Percentiles rank a stretch among this genome's conserved stretches.
Conservation (phyloP, 108 stramenopile species). For the Seminavis robusta region DNA sequence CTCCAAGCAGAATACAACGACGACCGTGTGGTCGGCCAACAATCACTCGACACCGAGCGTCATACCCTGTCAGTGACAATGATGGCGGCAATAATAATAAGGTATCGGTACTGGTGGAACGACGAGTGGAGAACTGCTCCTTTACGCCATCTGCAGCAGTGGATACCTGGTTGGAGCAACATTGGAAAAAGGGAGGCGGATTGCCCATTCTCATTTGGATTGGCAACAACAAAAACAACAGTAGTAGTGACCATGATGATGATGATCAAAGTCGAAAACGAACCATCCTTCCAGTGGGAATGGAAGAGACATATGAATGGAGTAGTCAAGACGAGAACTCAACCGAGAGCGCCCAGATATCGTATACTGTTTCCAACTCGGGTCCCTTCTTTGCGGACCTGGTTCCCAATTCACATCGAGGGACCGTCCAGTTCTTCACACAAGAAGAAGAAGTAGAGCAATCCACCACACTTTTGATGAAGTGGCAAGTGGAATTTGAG, state of each 20-base stretch:
- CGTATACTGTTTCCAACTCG: constrained; percentile 29
- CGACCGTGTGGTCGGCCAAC: too few relatives aligned
- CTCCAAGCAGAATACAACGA: too few relatives aligned
- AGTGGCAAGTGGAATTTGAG: constrained; percentile 32
- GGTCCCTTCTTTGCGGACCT: constrained; percentile 39
- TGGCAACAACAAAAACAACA: neutral
- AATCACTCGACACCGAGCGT: too few relatives aligned
- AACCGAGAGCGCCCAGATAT: constrained; percentile 4
- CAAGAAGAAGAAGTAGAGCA: neutral
- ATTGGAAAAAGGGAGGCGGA: constrained; percentile 43
- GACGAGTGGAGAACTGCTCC: too few relatives aligned
- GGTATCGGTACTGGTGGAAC: too few relatives aligned
- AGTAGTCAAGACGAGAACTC: neutral
- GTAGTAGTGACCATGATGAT: too few relatives aligned
- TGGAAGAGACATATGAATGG: constrained; percentile 24
- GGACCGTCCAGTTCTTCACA: constrained; percentile 23
- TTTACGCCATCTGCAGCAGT: too few relatives aligned
- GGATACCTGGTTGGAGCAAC: constrained; percentile 42
- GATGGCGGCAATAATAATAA: too few relatives aligned
- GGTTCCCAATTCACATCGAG: constrained; percentile 25
- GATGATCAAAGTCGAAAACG: neutral
- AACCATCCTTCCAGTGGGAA: constrained; percentile 26
- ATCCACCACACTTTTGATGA: constrained; percentile 17
- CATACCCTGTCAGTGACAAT: too few relatives aligned
- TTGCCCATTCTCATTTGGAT: constrained; percentile 26